Base-by-base conservation (phyloP, 345 rosid species). In the Noccaea bulbosa region DNA sequence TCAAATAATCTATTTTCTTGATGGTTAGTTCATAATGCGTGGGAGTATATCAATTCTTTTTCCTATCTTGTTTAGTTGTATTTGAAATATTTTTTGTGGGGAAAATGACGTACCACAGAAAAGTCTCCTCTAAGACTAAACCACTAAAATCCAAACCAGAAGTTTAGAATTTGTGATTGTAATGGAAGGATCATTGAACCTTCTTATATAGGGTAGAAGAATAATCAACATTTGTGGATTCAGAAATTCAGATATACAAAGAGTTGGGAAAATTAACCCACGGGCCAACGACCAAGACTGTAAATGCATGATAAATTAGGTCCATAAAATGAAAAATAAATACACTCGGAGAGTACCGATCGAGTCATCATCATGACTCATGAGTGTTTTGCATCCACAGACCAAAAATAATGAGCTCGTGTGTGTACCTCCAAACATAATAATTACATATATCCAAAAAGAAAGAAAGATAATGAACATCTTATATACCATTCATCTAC, bases 191-290 rank as follows among this genome's bases (percentile, higher is more conserved):
- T 34, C 15, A 32, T 71, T 7, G 16, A 7, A 27, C n/a, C 51
- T 52, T 53, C 30, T 15, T 46, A n/a, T 2, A 45, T 20, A 54
- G 20, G 41, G 41, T 39, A 53, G 70, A 73, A 32, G 70, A 73
- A 20, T 58, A 58, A 32, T 73, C 77, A 66, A 73, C 40, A 8
- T n/a, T 57, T 65, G 77, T 8, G 77, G 60, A 49, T 73, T 48
- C 11, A 49, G 35, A 58, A 32, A 41, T 30, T 51, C 9, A 9
- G 8, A 41, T 15, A 41, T 15, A 15, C n/a, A 70, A 2, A 71
- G 17, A 44, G 47, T 41, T 46, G 6, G 7, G 24, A 9, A 10
- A 49, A 39, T 12, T 2, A 60, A 8, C 22, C 22, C 22, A 20
- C 22, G 20, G 20, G 15, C 40, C 49, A 15, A 52, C 12, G 16